A percentile compares a stretch with the other conserved stretches of the same genome.
These are phyloP conservation scores for Chlamydomonas sp. DNA, from an alignment of 139 green algal species.

Conservation along the genomic window DNA sequence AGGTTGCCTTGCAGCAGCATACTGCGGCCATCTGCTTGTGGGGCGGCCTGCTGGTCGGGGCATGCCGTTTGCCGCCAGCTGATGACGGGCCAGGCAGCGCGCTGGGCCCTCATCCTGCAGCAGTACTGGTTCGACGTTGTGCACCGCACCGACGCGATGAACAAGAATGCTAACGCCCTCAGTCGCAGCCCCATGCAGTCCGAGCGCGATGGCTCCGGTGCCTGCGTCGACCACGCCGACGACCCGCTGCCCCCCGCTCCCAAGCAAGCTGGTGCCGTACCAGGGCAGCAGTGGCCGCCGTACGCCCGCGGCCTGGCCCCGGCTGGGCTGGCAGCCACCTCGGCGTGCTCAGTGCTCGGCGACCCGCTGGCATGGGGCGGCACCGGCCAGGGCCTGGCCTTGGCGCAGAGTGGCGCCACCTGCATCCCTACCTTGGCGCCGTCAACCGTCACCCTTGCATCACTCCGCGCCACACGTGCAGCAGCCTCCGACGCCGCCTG, in stretches of 20 bases:
- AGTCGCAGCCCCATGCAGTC: neutral
- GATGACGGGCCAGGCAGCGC: slow-evolving; percentile 33
- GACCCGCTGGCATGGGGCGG: neutral
- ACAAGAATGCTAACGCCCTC: slow-evolving; percentile 37
- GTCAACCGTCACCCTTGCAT: neutral
- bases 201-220: neutral
- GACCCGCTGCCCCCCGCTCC: neutral
- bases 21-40: no score
- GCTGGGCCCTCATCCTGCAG: slow-evolving; percentile 45
- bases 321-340: neutral
- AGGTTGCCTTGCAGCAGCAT: no score
- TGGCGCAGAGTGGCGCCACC: neutral
- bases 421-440: neutral
- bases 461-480: neutral
- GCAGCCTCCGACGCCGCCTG: neutral
- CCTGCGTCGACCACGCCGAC: neutral
- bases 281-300: neutral
- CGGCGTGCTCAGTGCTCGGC: neutral
- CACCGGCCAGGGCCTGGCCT: neutral
- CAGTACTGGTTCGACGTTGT: slow-evolving; percentile 26
- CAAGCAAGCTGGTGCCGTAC: neutral
- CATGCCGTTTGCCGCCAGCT: no score
- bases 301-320: neutral
- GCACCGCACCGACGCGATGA: slow-evolving; percentile 11
- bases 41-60: no score